Evolutionary conservation across 2,329 filamentous ascomycete species (phyloP), one percentile per base, ranked within the genome.

Genomic region (Graphilbum fragrans): DNA sequence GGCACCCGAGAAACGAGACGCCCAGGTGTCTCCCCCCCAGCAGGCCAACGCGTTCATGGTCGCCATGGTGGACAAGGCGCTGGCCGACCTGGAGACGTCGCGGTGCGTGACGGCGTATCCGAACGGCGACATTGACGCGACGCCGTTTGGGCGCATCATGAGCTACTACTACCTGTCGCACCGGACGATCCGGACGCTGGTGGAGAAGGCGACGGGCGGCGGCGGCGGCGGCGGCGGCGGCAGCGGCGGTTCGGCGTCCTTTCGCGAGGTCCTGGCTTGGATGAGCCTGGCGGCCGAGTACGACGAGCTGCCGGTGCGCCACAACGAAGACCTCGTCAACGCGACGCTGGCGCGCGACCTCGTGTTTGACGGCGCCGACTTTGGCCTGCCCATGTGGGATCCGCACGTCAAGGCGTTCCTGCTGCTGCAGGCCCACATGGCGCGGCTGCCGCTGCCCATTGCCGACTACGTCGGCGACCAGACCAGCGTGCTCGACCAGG

Each of bases 131-230:
- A 80, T 98, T 22, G 84, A 94, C 51, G 69, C 90, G 1, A 96
- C 92, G 0, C 81, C 90, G 0, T 72, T 96, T 7, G 92, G 92
- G 53, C 95, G 94, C 66, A 96, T 98, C 55, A 95, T 96, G 86
- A 94, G 85, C 59, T 98, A 96, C 69, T 98, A 98, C 70, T 98
- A 98, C 57, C 79, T 92, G 37, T 93, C 88, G 0, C 92, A 98
- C 65, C 84, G 84, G 61, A 98, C 92, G 0, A 87, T 98, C 53
- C 84, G 92, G 1, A 80, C 86, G 53, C 74, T 98, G 7, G 77
- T 84, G 48, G 71, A 76, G 37, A 74, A 90, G 50, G 73, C 78
- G 0, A 12, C 7, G n/a, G 29, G 29, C 29, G 11, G 12, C 5
- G 29, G 29, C 29, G 29, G 4, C 12, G 29, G 29, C 25, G 8